Evolutionary conservation across 768 basidiomycete genomes (phyloP).

Genomic region (Dentipellis fragilis): DNA sequence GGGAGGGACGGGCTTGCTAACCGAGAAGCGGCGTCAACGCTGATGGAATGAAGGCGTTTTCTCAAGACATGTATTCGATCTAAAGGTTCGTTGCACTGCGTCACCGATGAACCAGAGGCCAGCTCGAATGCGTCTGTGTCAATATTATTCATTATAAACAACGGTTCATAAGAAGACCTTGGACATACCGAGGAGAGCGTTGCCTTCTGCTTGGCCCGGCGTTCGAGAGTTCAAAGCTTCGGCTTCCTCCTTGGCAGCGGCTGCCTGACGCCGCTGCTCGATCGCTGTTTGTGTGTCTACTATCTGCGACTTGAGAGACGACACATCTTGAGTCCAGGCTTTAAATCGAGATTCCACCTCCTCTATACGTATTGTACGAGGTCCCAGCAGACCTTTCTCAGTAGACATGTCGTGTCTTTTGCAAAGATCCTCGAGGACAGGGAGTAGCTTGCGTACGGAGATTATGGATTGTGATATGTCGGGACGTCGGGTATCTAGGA

Average conservation of each 20-base stretch:
- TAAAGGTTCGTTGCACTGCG: constrained; percentile 35
- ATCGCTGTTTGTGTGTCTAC: constrained; percentile 4
- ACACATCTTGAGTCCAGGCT: constrained; percentile 5
- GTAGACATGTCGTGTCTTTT: constrained; percentile 31
- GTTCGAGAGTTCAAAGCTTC: no score
- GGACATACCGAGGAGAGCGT: no score
- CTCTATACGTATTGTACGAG: constrained; percentile 40
- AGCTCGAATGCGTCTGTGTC: constrained; percentile 4
- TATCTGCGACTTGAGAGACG: constrained; percentile 3
- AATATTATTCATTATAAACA: background rate
- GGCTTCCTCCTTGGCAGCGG: no score
- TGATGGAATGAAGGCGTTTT: constrained; percentile 50
- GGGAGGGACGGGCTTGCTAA: constrained; percentile 37
- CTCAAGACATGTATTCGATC: constrained; percentile 42
- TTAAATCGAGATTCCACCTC: constrained; percentile 14
- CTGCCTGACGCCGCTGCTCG: background rate
- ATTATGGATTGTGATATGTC: constrained; percentile 39
- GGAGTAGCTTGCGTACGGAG: constrained; percentile 43
- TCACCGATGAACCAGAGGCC: background rate
- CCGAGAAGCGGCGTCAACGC: constrained; percentile 43
- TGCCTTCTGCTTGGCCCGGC: background rate
- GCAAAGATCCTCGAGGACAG: constrained; percentile 42
- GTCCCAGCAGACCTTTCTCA: constrained; percentile 37
- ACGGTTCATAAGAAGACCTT: background rate
- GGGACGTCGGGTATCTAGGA: constrained; percentile 24